These are phyloP conservation scores for Brassica carinata DNA, from an alignment of 345 rosid species.

Conservation along the genomic window DNA sequence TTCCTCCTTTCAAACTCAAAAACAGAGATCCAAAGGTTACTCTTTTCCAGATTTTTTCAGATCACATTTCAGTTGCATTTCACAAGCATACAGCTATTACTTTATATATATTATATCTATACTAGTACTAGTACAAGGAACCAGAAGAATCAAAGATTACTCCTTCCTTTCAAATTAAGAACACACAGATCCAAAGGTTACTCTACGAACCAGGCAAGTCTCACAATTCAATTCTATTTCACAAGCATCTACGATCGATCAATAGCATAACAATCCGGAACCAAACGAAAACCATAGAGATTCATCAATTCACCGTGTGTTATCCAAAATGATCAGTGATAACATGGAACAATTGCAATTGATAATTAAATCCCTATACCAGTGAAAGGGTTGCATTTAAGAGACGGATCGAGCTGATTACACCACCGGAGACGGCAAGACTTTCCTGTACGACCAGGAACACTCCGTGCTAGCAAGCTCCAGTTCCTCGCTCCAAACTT, in stretches of 20 bases:
- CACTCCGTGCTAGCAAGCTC: constrained; percentile 73
- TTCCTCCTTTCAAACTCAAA: background rate
- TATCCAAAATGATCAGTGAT: background rate
- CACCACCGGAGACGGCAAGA: constrained; percentile 94
- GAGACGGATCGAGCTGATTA: constrained; percentile 83
- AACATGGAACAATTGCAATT: background rate
- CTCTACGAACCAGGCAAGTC: background rate
- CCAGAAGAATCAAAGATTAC: background rate
- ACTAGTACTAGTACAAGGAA: background rate
- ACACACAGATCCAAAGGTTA: background rate
- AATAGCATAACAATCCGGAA: background rate
- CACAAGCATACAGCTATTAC: background rate
- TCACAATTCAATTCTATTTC: background rate
- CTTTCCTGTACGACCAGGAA: constrained; percentile 79
- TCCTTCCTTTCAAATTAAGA: background rate
- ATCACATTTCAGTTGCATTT: background rate
- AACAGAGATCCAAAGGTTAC: background rate
- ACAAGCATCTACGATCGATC: background rate
- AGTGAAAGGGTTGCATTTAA: constrained; percentile 78
- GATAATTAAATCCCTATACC: constrained; percentile 32
- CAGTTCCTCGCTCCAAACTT: constrained; percentile 77
- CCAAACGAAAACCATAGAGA: no score
- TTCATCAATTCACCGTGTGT: background rate
- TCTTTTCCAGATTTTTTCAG: background rate
- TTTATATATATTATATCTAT: background rate